Evolutionary conservation across 345 rosid genomes (phyloP).

Genomic region (Cardamine occulta): DNA sequence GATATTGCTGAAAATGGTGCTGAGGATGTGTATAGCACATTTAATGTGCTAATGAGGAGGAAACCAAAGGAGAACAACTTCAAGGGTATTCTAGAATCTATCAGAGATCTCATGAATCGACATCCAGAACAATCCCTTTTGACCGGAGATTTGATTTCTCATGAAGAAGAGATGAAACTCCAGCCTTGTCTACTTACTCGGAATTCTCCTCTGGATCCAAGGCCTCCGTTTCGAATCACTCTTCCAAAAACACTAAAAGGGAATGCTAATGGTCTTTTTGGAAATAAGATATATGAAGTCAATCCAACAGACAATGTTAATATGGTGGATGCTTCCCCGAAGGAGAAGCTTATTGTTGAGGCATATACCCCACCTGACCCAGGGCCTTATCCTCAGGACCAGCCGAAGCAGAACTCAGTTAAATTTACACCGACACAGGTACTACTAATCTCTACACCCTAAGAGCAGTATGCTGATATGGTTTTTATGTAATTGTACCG

Average conservation of each 20-base stretch:
- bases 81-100: conserved; percentile 97
- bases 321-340: conserved; percentile 54
- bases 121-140: conserved; percentile 46
- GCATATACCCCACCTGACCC: conserved; percentile 93
- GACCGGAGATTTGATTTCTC: conserved; percentile 45
- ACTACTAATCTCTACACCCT: conserved; percentile 12
- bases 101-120: conserved; percentile 77
- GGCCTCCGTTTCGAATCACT: conserved; percentile 80
- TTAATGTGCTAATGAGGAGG: conserved; percentile 94
- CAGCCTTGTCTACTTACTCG: conserved; percentile 43
- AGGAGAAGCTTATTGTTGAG: conserved; percentile 84
- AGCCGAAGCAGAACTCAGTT: conserved; percentile 93
- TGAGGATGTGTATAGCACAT: conserved; percentile 89
- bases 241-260: conserved; percentile 79
- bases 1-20: conserved; percentile 92
- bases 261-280: conserved; percentile 70
- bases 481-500: conserved; percentile 6
- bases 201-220: conserved; percentile 62
- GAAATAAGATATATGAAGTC: conserved; percentile 60
- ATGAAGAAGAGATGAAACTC: conserved; percentile 43
- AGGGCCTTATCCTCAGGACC: conserved; percentile 99
- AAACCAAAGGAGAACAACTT: conserved; percentile 99
- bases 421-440: conserved; percentile 97
- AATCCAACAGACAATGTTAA: conserved; percentile 53
- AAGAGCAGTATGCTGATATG: conserved; percentile 15